Conservation (phyloP, 495 filamentous ascomycete species). For the Polyplosphaeria fusca region DNA sequence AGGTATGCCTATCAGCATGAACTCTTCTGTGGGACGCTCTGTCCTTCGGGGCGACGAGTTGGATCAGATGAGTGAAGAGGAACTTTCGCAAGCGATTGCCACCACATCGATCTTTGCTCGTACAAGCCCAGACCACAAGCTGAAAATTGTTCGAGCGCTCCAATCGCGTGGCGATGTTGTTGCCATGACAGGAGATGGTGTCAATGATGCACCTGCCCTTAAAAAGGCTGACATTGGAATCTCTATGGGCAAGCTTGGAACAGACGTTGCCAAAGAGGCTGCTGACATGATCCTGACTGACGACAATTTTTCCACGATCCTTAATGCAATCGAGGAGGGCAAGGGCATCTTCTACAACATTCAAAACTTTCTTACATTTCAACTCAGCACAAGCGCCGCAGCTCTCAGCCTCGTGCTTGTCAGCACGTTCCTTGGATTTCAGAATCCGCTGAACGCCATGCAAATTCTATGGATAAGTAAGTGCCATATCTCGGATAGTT, state of each 20-base stretch:
- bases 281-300: slow-evolving; percentile 99
- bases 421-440: slow-evolving; percentile 87
- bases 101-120: slow-evolving; percentile 92
- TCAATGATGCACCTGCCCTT: slow-evolving; percentile 94
- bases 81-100: slow-evolving; percentile 76
- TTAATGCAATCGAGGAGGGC: slow-evolving; percentile 94
- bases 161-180: slow-evolving; percentile 94
- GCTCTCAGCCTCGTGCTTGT: slow-evolving; percentile 86
- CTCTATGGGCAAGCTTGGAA: slow-evolving; percentile 91
- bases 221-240: slow-evolving; percentile 99
- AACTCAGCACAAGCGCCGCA: slow-evolving; percentile 94
- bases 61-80: slow-evolving; percentile 80
- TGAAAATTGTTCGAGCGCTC: slow-evolving; percentile 91
- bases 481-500: slow-evolving; percentile 38
- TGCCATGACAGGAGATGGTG: slow-evolving; percentile 97
- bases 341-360: slow-evolving; percentile 99
- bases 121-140: slow-evolving; percentile 94
- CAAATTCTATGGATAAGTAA: slow-evolving; percentile 99
- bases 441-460: slow-evolving; percentile 95
- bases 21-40: slow-evolving; percentile 45
- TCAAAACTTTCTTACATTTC: slow-evolving; percentile 98
- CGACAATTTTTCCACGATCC: slow-evolving; percentile 96
- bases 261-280: slow-evolving; percentile 97
- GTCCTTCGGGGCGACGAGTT: slow-evolving; percentile 87
- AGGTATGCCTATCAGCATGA: slow-evolving; percentile 70